Conservation (phyloP, 345 rosid genomes). For the Dimocarpus longan region DNA sequence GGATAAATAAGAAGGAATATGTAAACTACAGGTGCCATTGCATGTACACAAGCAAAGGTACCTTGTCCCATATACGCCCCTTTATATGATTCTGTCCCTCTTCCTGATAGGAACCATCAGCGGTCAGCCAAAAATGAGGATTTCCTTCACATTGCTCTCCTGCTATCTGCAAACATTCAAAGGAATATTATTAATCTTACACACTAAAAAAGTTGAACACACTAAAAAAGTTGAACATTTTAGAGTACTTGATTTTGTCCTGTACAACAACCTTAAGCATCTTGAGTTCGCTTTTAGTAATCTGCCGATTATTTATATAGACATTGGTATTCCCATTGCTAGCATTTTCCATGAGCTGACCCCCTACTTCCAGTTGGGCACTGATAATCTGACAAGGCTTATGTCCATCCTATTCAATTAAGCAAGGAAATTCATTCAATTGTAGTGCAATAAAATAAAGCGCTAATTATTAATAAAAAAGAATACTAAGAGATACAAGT, state of each 20-base stretch:
- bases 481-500: background rate
- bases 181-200: constrained; percentile 14
- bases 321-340: constrained; percentile 80
- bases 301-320: constrained; percentile 61
- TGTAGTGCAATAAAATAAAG: constrained; percentile 8
- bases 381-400: constrained; percentile 81
- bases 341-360: constrained; percentile 37
- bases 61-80: constrained; percentile 74
- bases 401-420: constrained; percentile 63
- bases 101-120: constrained; percentile 69
- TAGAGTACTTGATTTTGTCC: constrained; percentile 17
- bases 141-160: constrained; percentile 75
- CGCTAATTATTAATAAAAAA: background rate
- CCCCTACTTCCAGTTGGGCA: constrained; percentile 56
- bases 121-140: constrained; percentile 64
- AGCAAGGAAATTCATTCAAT: constrained; percentile 22
- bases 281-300: constrained; percentile 58
- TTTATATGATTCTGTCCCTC: constrained; percentile 64
- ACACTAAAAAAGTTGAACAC: too few relatives aligned
- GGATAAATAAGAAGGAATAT: constrained; percentile 13
- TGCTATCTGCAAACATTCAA: constrained; percentile 45
- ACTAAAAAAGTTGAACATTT: background rate
- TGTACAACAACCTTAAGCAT: constrained; percentile 68
- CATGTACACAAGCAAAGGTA: constrained; percentile 29
- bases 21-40: constrained; percentile 14